A percentile compares a stretch with the other conserved stretches of the same genome.
phyloP scores from a whole-genome alignment of 257 asterid species.

The Solanum peruvianum region DNA sequence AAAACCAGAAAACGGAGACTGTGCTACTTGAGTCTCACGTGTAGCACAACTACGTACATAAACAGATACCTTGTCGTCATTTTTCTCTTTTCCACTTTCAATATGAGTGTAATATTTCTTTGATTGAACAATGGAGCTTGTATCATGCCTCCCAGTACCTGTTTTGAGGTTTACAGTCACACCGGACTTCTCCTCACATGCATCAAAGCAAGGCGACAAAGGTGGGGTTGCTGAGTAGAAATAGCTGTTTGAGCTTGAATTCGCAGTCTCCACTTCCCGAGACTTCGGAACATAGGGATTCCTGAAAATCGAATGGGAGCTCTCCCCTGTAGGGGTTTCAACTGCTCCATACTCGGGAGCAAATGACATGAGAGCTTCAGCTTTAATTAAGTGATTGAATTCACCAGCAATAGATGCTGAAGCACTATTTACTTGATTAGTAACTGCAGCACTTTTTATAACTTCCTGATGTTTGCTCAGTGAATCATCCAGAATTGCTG shows the following conservation, averaged over 20 bases:
- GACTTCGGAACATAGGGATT: conserved; percentile 86
- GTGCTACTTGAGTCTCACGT: conserved; percentile 30
- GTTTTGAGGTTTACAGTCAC: conserved; percentile 36
- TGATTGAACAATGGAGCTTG: conserved; percentile 31
- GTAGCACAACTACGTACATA: conserved; percentile 23
- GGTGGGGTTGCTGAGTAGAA: conserved; percentile 94
- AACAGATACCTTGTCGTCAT: conserved; percentile 23
- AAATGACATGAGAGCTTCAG: conserved; percentile 92
- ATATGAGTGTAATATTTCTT: conserved; percentile 59
- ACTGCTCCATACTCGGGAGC: conserved; percentile 97
- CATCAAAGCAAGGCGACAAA: conserved; percentile 53
- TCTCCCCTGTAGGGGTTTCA: conserved; percentile 60
- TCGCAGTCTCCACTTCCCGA: conserved; percentile 71
- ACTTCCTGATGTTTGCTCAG: conserved; percentile 52
- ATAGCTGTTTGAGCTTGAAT: conserved; percentile 71
- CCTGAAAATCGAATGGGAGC: conserved; percentile 54
- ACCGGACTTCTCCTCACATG: conserved; percentile 57
- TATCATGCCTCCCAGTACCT: conserved; percentile 35
- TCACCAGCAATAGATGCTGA: conserved; percentile 46
- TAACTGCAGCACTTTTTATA: conserved; percentile 22
- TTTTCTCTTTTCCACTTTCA: conserved; percentile 44
- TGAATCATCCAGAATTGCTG: conserved; percentile 50
- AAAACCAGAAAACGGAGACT: conserved; percentile 39
- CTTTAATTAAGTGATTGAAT: conserved; percentile 84
- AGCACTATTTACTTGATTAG: conserved; percentile 35